Conservation (phyloP, 179 eudicot species). For the Beta lomatogona region DNA sequence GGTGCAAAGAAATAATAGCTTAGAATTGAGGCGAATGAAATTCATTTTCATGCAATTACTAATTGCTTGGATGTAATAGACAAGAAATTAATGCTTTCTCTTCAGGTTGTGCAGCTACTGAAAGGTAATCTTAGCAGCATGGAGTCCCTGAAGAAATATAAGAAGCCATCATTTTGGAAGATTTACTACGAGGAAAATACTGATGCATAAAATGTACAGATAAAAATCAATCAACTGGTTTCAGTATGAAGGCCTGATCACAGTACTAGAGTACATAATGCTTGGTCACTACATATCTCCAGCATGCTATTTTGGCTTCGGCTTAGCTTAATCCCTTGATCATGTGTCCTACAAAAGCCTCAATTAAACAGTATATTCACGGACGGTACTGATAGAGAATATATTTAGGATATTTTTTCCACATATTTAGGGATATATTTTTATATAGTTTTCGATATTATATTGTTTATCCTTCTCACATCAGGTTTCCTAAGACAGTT, state of each 20-base stretch:
- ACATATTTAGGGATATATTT: too few relatives aligned
- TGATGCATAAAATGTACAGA: conserved; percentile 15
- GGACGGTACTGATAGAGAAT: neutral
- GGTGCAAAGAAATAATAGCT: neutral
- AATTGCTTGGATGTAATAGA: conserved; percentile 1
- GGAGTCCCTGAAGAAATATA: conserved; percentile 39
- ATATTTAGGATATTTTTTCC: too few relatives aligned
- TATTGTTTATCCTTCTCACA: too few relatives aligned
- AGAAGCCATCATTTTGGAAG: conserved; percentile 44
- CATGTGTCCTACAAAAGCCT: neutral
- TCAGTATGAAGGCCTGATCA: neutral
- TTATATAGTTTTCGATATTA: too few relatives aligned
- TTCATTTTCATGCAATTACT: neutral
- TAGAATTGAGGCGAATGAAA: neutral
- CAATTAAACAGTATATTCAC: neutral
- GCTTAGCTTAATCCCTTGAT: neutral
- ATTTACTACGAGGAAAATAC: conserved; percentile 30
- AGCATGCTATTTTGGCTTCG: neutral
- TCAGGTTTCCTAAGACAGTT: too few relatives aligned
- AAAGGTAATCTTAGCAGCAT: conserved; percentile 44
- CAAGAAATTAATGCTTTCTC: neutral
- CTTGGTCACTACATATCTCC: neutral
- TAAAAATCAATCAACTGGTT: conserved; percentile 1
- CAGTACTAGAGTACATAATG: neutral
- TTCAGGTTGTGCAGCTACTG: conserved; percentile 43